Base-by-base conservation (phyloP, 768 basidiomycete genomes). In the Xerocomus brunneocitrinus region DNA sequence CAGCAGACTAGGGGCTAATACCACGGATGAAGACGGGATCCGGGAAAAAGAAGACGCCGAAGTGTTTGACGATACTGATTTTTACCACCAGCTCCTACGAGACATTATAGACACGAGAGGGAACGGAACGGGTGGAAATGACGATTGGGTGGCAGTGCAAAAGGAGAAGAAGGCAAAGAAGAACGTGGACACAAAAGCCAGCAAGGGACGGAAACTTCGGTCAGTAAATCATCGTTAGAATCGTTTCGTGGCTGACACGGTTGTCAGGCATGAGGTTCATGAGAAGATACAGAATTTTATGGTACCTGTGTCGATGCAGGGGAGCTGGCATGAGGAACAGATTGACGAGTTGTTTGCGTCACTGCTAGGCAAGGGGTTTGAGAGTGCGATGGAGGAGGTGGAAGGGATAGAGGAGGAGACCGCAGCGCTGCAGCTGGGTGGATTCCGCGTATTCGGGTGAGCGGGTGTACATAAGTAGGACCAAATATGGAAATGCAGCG, bases 211-310 rank as follows among this genome's bases (percentile, higher is more conserved):
- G 53, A 95, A 94, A 70, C 71, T 99, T 57, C 80, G 95, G 84
- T 89, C 38, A 30, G 82, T 73, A 14, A 43, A 31, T 31, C 30
- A 39, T 34, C 40, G 40, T 41, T 19, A 16, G 41, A 35, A 35
- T 32, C 38, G 22, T 34, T 14, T 46, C 22, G 22, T 31, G 19
- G 24, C 63, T 46, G 52, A 49, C 52, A n/a, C 28, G 43, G 19
- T 48, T 46, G n/a, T 30, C 66, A 89, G 91, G 51, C 97, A 93
- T 68, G 89, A 95, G 58, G 84, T 91, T 2, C 97, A 98, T 64
- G 94, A 98, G 62, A 98, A 97, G 73, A 74, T 97, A 47, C 91
- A 94, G 68, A 93, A 94, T 69, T 98, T 98, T 67, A 95, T 95
- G 88, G 91, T 94, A 2, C 95, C 95, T 6, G 84, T 94, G 12